These are phyloP conservation scores for Xylariaceae sp. DNA, from an alignment of 2,329 filamentous ascomycete species.

Conservation along the genomic window DNA sequence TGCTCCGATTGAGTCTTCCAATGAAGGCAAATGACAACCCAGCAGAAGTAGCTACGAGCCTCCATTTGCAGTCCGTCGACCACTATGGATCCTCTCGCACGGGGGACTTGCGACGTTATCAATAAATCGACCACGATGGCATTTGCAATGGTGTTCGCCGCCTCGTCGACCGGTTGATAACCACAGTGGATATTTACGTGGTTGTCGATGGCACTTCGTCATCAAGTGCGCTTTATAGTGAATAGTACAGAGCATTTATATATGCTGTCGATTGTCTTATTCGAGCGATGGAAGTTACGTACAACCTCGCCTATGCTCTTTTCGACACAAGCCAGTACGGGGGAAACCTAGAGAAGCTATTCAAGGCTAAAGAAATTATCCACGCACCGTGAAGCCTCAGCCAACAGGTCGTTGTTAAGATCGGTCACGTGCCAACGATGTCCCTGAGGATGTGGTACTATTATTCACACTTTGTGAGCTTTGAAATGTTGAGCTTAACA, in stretches of 20 bases:
- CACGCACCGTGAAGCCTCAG: neutral
- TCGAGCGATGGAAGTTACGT: no score
- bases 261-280: no score
- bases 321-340: no score
- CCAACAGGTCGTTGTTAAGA: neutral
- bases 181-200: neutral
- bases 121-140: neutral
- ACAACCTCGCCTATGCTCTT: no score
- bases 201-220: conserved; percentile 8
- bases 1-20: neutral
- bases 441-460: no score
- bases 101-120: neutral
- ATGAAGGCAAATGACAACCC: conserved; percentile 4
- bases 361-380: conserved; percentile 5
- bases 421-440: no score
- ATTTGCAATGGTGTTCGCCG: neutral
- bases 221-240: no score
- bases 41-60: conserved; percentile 4
- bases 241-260: no score
- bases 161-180: conserved; percentile 1
- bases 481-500: no score
- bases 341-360: conserved; percentile 2
- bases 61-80: conserved; percentile 9
- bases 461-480: no score
- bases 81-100: conserved; percentile 9